Conservation (phyloP, 768 basidiomycete species). For the Suillus tomentosus region DNA sequence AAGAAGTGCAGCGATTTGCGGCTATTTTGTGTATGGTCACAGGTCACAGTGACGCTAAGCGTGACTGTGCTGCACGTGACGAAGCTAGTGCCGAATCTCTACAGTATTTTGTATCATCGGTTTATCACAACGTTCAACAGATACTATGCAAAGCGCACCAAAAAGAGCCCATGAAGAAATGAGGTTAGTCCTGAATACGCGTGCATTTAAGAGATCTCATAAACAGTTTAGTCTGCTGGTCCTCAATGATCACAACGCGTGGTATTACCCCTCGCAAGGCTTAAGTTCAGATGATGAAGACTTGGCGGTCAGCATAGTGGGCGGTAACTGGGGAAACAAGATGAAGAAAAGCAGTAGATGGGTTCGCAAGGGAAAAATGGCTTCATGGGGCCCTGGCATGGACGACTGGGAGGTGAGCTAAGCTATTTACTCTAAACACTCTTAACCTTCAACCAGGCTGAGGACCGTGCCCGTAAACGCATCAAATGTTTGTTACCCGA, state of each 20-base stretch:
- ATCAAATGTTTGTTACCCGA: constrained; percentile 68
- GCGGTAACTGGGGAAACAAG: constrained; percentile 88
- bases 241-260: constrained; percentile 71
- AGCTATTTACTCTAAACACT: constrained; percentile 15
- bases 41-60: too few relatives aligned
- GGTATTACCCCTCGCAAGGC: constrained; percentile 85
- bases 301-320: constrained; percentile 45
- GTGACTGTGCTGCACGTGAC: too few relatives aligned
- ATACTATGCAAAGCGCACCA: constrained; percentile 23
- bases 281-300: constrained; percentile 67
- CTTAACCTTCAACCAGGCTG: constrained; percentile 49
- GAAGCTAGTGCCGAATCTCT: too few relatives aligned
- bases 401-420: constrained; percentile 80
- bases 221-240: constrained; percentile 41
- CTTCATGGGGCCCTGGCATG: constrained; percentile 80
- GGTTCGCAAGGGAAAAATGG: constrained; percentile 81
- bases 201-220: constrained; percentile 13
- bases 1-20: too few relatives aligned
- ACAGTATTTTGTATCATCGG: not conserved
- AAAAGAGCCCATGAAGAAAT: constrained; percentile 34
- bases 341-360: constrained; percentile 73
- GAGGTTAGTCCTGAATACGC: constrained; percentile 24
- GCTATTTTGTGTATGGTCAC: too few relatives aligned
- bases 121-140: not conserved
- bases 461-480: constrained; percentile 83